A percentile compares a stretch with the other conserved stretches of the same genome.
These are phyloP conservation scores for Lycium ferocissimum DNA, from an alignment of 257 asterid genomes.

Conservation along the genomic window DNA sequence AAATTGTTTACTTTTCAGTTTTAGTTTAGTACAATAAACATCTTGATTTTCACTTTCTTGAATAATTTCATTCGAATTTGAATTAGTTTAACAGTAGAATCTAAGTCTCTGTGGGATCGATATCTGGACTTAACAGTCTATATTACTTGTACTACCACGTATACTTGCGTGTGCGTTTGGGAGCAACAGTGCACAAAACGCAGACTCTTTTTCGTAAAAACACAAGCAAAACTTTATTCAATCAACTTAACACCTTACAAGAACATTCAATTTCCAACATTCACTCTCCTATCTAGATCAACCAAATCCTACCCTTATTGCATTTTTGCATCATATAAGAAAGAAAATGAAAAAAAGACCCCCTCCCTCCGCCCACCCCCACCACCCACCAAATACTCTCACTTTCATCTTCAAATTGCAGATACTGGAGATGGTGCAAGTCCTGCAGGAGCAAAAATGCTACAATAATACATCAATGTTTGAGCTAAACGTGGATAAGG, in stretches of 20 bases:
- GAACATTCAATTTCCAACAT: not conserved
- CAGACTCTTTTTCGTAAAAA: not conserved
- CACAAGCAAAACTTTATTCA: not conserved
- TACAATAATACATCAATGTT: not conserved
- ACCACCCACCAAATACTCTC: not conserved
- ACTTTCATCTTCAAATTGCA: conserved; percentile 24
- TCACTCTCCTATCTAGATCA: no score
- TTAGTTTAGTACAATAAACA: no score
- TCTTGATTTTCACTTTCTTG: no score
- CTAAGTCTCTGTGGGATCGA: no score
- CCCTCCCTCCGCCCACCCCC: not conserved
- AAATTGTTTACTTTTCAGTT: no score
- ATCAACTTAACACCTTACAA: not conserved
- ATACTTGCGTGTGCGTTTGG: no score
- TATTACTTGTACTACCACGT: no score
- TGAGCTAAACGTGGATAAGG: conserved; percentile 28
- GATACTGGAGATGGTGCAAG: not conserved
- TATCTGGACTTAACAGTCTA: no score
- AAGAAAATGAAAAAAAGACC: not conserved
- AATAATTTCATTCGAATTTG: no score
- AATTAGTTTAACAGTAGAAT: no score
- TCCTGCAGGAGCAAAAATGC: not conserved
- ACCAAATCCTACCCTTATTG: no score
- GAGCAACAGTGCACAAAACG: no score
- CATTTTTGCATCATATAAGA: not conserved